Conservation (phyloP, 805 yeast species). For the Pachysolen tannophilus region DNA sequence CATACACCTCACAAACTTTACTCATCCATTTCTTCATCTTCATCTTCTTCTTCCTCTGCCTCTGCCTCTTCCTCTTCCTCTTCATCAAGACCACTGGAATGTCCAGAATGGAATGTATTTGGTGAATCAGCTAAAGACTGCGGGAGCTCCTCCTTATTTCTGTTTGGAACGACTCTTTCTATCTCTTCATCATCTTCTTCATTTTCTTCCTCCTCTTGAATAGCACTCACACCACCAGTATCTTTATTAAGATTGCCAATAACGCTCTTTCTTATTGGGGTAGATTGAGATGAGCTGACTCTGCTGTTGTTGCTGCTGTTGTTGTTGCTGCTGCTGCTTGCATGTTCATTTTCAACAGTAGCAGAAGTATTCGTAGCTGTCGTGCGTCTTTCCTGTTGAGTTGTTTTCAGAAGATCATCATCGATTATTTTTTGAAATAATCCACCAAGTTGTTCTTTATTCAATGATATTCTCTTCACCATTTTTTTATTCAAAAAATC, state of each 20-base stretch:
- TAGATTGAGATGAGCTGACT: not conserved
- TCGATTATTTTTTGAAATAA: slow-evolving; percentile 10
- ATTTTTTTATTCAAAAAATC: slow-evolving; percentile 11
- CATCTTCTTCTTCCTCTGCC: not conserved
- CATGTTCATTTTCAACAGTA: not conserved
- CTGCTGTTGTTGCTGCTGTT: not conserved
- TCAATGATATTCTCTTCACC: slow-evolving; percentile 16
- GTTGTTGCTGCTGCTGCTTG: not conserved
- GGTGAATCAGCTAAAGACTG: too few species aligned
- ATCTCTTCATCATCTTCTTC: not conserved
- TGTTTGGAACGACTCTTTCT: not conserved
- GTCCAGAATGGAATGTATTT: too few species aligned
- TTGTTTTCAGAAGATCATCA: not conserved
- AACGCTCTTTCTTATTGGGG: not conserved
- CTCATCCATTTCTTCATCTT: not conserved
- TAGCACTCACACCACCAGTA: not conserved
- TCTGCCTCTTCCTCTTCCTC: not conserved
- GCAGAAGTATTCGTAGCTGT: not conserved
- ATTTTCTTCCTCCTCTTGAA: not conserved
- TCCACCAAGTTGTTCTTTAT: slow-evolving; percentile 16
- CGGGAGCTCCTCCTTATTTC: too few species aligned
- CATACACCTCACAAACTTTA: too few species aligned
- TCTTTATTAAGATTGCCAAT: too few species aligned
- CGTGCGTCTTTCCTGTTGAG: not conserved
- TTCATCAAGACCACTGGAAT: too few species aligned